Evolutionary conservation across 2,329 filamentous ascomycete species (phyloP).

Genomic region (Fusarium drepaniforme): DNA sequence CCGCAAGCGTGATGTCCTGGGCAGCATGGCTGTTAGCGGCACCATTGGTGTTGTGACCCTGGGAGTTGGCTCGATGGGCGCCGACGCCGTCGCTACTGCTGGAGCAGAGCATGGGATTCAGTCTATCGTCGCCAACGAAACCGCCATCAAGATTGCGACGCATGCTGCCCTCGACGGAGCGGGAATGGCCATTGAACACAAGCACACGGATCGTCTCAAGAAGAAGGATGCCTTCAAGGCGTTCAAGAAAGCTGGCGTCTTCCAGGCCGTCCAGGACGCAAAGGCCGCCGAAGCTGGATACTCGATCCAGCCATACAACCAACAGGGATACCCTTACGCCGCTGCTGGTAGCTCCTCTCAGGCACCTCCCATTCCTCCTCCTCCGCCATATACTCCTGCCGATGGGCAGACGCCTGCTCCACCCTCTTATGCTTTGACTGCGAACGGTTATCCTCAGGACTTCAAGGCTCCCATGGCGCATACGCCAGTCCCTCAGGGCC

Average conservation of each 20-base stretch:
- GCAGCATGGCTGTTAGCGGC: constrained; percentile 53
- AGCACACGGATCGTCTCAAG: constrained; percentile 49
- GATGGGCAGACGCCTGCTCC: background rate
- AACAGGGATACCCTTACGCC: constrained; percentile 9
- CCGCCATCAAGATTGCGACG: constrained; percentile 49
- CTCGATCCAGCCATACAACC: constrained; percentile 30
- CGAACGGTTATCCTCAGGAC: constrained; percentile 16
- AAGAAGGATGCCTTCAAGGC: constrained; percentile 51
- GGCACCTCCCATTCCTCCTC: constrained; percentile 18
- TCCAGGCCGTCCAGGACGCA: constrained; percentile 46
- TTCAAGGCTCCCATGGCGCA: constrained; percentile 6
- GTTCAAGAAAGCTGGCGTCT: constrained; percentile 48
- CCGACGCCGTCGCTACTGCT: constrained; percentile 50
- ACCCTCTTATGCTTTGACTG: background rate
- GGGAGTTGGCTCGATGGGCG: constrained; percentile 50
- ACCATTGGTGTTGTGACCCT: constrained; percentile 52
- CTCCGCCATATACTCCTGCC: constrained; percentile 27
- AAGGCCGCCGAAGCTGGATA: constrained; percentile 45
- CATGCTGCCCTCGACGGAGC: constrained; percentile 53
- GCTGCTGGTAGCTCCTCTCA: constrained; percentile 10
- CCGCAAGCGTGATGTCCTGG: constrained; percentile 56
- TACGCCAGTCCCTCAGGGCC: background rate
- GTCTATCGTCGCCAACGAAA: constrained; percentile 47
- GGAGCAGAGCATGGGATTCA: constrained; percentile 51
- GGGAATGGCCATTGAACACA: constrained; percentile 51